Evolutionary conservation across 345 rosid species (phyloP).

Genomic region (Litchi chinensis): DNA sequence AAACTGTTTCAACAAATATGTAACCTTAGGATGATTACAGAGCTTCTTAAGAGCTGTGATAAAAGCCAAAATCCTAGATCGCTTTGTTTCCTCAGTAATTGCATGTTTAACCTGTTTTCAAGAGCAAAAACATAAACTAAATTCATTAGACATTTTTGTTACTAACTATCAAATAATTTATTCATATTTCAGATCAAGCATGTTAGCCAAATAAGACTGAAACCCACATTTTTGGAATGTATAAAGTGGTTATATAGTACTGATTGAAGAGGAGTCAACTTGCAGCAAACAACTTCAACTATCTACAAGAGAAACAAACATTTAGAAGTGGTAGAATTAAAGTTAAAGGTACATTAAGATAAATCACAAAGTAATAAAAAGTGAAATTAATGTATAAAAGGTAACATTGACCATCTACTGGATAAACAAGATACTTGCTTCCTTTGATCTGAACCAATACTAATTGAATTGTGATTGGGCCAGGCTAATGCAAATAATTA

Average conservation of each 20-base stretch:
- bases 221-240: constrained; percentile 89
- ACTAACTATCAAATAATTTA: neutral
- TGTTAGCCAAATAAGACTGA: constrained; percentile 21
- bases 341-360: neutral
- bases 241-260: constrained; percentile 87
- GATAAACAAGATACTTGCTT: neutral
- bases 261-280: constrained; percentile 90
- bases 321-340: constrained; percentile 1
- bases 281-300: constrained; percentile 97
- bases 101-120: constrained; percentile 75
- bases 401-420: constrained; percentile 1
- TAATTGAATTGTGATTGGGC: neutral
- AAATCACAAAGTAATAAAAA: neutral
- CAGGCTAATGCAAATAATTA: neutral
- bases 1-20: neutral
- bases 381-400: neutral
- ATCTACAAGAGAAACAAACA: constrained; percentile 63
- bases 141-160: neutral
- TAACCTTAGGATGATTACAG: constrained; percentile 99
- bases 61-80: constrained; percentile 92
- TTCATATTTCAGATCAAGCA: constrained; percentile 1
- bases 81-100: constrained; percentile 75
- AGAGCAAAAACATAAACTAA: constrained; percentile 18
- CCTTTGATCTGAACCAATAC: neutral
- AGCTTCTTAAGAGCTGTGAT: constrained; percentile 99